A percentile compares a stretch with the other conserved stretches of the same genome.
phyloP scores from a whole-genome alignment of 345 rosid species.

The Salix purpurea region DNA sequence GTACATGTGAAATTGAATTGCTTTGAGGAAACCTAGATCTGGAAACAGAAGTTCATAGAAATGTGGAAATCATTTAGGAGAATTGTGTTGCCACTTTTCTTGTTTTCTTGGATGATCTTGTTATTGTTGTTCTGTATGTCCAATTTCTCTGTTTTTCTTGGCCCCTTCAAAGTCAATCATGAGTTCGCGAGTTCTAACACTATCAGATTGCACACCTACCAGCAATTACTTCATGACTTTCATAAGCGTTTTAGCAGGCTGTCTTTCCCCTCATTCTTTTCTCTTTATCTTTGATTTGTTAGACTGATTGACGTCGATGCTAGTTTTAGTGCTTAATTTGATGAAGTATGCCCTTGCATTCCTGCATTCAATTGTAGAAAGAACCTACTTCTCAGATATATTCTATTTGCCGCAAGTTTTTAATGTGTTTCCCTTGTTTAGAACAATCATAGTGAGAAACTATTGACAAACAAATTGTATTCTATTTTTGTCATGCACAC shows the following conservation, averaged over 20 bases:
- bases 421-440: not conserved
- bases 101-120: constrained; percentile 9
- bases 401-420: not conserved
- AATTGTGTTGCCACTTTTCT: not conserved
- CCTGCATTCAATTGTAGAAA: not conserved
- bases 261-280: not conserved
- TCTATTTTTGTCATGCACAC: not conserved
- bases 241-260: not conserved
- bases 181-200: constrained; percentile 3
- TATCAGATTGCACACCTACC: constrained; percentile 1
- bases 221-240: not conserved
- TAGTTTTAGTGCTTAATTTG: not conserved
- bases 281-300: not conserved
- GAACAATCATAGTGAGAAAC: not conserved
- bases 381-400: not conserved
- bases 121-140: constrained; percentile 16
- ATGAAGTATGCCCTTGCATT: not conserved
- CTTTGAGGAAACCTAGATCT: not conserved
- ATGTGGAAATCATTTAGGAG: constrained; percentile 20
- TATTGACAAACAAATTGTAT: not conserved
- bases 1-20: not conserved
- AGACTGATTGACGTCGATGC: not conserved
- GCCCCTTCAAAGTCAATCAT: constrained; percentile 12
- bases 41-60: not conserved
- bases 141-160: constrained; percentile 12